Percentiles rank a stretch among this genome's conserved stretches.
Evolutionary conservation across 1,139 yeast species (phyloP).

Genomic region (Suhomyces taliae): DNA sequence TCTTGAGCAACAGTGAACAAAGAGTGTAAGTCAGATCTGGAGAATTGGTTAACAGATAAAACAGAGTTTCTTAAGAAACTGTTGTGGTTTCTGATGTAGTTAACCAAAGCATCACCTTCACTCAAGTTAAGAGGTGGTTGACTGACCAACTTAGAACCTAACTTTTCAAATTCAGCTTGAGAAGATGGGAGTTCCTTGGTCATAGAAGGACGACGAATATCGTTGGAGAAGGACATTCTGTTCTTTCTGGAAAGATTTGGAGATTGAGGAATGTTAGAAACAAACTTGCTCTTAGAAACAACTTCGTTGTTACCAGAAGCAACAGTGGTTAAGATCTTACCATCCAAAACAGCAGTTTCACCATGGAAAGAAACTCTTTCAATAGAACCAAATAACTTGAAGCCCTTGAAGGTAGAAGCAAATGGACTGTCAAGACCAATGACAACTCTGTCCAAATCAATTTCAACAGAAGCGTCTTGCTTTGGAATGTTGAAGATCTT

Average conservation of each 20-base stretch:
- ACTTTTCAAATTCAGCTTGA: conserved; percentile 51
- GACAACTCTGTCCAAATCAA: conserved; percentile 73
- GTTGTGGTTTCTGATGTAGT: conserved; percentile 76
- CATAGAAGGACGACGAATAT: conserved; percentile 47
- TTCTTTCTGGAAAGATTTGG: conserved; percentile 44
- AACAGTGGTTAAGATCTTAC: conserved; percentile 57
- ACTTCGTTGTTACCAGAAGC: conserved; percentile 63
- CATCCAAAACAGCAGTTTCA: conserved; percentile 83
- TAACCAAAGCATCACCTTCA: conserved; percentile 75
- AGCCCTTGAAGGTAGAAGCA: conserved; percentile 28
- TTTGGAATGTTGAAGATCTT: conserved; percentile 81
- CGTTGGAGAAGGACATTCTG: conserved; percentile 48
- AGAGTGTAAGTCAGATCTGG: conserved; percentile 85
- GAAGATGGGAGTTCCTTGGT: conserved; percentile 32
- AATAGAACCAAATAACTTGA: conserved; percentile 70
- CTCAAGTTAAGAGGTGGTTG: conserved; percentile 69
- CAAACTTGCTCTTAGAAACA: conserved; percentile 41
- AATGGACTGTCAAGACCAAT: conserved; percentile 42
- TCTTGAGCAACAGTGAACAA: conserved; percentile 97
- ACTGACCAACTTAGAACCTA: conserved; percentile 72
- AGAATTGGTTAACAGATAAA: conserved; percentile 82
- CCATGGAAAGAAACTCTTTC: conserved; percentile 83
- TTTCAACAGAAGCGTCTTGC: conserved; percentile 74
- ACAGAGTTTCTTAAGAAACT: conserved; percentile 88
- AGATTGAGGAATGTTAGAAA: conserved; percentile 42